Evolutionary conservation across 2,329 filamentous ascomycete genomes (phyloP), one percentile per base, ranked within the genome.

Genomic region (Neofusicoccum parvum): DNA sequence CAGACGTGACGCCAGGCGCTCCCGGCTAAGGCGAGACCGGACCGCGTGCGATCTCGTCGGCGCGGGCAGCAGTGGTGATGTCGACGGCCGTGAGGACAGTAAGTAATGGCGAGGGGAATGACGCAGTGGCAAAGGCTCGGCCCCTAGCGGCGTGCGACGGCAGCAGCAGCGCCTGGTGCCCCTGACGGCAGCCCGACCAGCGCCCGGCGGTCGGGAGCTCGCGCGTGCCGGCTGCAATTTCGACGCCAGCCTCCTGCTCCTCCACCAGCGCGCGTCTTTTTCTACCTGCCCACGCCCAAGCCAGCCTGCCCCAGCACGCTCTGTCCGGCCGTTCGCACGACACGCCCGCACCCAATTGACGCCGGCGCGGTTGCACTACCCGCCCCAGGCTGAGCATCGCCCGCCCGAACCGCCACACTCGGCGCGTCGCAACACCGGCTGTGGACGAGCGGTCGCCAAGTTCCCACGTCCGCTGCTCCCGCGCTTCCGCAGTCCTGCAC

Each of bases 51-150:
- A 32, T 14, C 20, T 2, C 20, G 15, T 32, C 27, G 27, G 27
- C 27, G 27, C 27, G 4, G 27, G 27, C 27, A 32, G 23, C 27
- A 27, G 27, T 48, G 43, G 46, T 15, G 54, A 48, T 48, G 32
- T 43, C 27, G 56, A 23, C 27, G 43, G 41, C 15, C 27, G 27
- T 32, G 27, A 32, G 27, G 15, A 32, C 49, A 17, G 54, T 20
- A 32, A 17, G 54, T 20, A 32, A n/a, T 39, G 36, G 7, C 53
- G 27, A 32, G 17, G 20, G 17, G n/a, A 23, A 64, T 64, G 62
- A 48, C 50, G 62, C 49, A 54, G 62, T 49, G 62, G 50, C 62
- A 46, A 64, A 23, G 62, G 23, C 15, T n/a, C 2, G 60, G 62
- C 23, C 45, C 20, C 15, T 12, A 43, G 17, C 20, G 46, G 45